Base-by-base conservation (phyloP, 768 basidiomycete genomes). In the Tulasnella sp. region DNA sequence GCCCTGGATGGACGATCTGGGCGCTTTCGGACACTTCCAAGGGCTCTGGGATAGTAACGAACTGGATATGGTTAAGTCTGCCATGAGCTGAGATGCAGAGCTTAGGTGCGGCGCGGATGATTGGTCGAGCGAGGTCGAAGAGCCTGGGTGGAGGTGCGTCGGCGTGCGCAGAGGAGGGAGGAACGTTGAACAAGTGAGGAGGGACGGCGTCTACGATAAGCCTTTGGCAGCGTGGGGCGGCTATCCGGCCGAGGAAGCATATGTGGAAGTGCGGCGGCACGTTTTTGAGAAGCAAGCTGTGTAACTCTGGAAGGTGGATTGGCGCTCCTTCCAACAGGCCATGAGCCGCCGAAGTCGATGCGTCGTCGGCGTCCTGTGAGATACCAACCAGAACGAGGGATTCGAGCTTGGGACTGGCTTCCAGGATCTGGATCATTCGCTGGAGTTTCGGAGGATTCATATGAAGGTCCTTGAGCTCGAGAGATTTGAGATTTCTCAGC, bases 131-230 rank as follows among this genome's bases (percentile, higher is more conserved):
- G 61, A 67, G 61, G 61, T 67, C 61, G 61, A 67, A 67, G 61
- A 67, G 26, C 16, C 61, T 67, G 4, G 61, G 61, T 35, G 29
- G 23, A 16, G 61, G 15, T 15, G 61, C 61, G 29, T 35, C 15
- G 61, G 16, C 15, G 32, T 67, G 29, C 61, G 26, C 61, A 26
- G 29, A 4, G 61, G 26, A 35, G 61, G 15, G 0, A 26, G 61
- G 23, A 7, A 51, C 51, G 51, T 51, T 26, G 61, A 67, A 67
- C 11, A 67, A 13, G 29, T 67, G 61, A 35, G 61, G 29, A 67
- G 61, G 61, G 61, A 67, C 61, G 61, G 61, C 61, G 61, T 67
- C 61, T 23, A 29, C 71, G 37, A 72, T 46, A 72, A 72, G 71
- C 44, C 71, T 72, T 46, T 37, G 71, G 71, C 71, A 72, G 39